Evolutionary conservation across 2,329 filamentous ascomycete genomes (phyloP), one percentile per base, ranked within the genome.

Genomic region (Ophiostoma australiae): DNA sequence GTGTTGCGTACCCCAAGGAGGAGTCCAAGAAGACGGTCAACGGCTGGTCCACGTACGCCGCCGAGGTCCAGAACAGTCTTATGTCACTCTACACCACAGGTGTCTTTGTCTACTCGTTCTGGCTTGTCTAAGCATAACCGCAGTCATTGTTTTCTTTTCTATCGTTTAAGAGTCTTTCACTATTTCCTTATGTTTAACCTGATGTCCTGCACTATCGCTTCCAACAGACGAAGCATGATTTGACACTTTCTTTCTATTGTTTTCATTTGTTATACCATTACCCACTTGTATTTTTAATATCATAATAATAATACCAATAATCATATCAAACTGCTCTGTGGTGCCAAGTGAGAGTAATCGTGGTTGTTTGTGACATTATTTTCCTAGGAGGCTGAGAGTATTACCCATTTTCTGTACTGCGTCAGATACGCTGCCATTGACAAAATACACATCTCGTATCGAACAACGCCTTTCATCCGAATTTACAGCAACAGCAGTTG

Each of bases 1-100:
- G 82, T 27, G 81, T 86, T 23, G 84, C 84, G 3, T 81, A 85
- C 73, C 85, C 85, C 3, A 83, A 75, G 4, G 72, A 73, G 31
- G 72, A 78, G 72, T 79, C 78, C 75, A 83, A 83, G 78, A 82
- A 81, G 74, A 79, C 80, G 65, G 70, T 68, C 17, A 72, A 73
- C 48, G 72, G 52, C 48, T 83, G 81, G 41, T 82, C 84, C 76
- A 84, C 84, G 3, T 83, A 84, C 17, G 27, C 20, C 81, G 86
- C 86, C 76, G 86, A 87, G 78, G 74, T 86, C 66, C 84, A 87
- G 77, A 83, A 86, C 75, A 84, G 82, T 2, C 71, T 82, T 1
- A 81, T 84, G 4, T 86, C 85, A 0, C 73, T 79, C 1, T 87
- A 82, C 75, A 87, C 85, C 0, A 76, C 79, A n/a, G 37, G 35